A percentile compares a stretch with the other conserved stretches of the same genome.
These are phyloP conservation scores for Monilinia fructigena DNA, from an alignment of 2,329 filamentous ascomycete species.

Conservation along the genomic window DNA sequence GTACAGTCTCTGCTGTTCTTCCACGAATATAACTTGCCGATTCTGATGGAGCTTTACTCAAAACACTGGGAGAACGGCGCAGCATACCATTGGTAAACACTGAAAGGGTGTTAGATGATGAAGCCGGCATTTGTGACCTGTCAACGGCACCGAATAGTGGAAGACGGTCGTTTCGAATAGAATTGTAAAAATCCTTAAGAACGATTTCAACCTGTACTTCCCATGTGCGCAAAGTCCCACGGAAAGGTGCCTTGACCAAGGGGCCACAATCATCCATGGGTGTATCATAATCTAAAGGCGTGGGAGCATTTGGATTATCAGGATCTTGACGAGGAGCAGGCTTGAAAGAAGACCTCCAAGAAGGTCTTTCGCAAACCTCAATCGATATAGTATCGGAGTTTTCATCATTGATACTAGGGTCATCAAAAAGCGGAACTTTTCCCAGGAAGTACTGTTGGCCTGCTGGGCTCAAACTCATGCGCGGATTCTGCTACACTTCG, in stretches of 20 bases:
- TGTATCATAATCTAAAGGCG: slow-evolving; percentile 41
- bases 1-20: slow-evolving; percentile 55
- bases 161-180: slow-evolving; percentile 82
- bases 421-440: slow-evolving; percentile 35
- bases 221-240: slow-evolving; percentile 76
- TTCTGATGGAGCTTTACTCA: slow-evolving; percentile 92
- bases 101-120: slow-evolving; percentile 64
- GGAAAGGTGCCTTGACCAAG: slow-evolving; percentile 74
- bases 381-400: slow-evolving; percentile 30
- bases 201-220: slow-evolving; percentile 87
- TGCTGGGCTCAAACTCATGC: slow-evolving; percentile 58
- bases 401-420: slow-evolving; percentile 27
- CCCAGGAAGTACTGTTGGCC: slow-evolving; percentile 53
- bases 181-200: slow-evolving; percentile 85
- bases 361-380: slow-evolving; percentile 38
- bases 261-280: slow-evolving; percentile 63
- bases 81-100: slow-evolving; percentile 67
- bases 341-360: slow-evolving; percentile 40
- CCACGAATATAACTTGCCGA: slow-evolving; percentile 67
- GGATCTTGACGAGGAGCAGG: slow-evolving; percentile 34
- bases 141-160: slow-evolving; percentile 73
- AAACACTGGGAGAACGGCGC: slow-evolving; percentile 81
- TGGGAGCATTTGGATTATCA: slow-evolving; percentile 44
- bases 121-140: slow-evolving; percentile 42
- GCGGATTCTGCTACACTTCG: slow-evolving; percentile 72